These are phyloP conservation scores for Pseudofabraea citricarpa DNA, from an alignment of 2,329 filamentous ascomycete species.

Conservation along the genomic window DNA sequence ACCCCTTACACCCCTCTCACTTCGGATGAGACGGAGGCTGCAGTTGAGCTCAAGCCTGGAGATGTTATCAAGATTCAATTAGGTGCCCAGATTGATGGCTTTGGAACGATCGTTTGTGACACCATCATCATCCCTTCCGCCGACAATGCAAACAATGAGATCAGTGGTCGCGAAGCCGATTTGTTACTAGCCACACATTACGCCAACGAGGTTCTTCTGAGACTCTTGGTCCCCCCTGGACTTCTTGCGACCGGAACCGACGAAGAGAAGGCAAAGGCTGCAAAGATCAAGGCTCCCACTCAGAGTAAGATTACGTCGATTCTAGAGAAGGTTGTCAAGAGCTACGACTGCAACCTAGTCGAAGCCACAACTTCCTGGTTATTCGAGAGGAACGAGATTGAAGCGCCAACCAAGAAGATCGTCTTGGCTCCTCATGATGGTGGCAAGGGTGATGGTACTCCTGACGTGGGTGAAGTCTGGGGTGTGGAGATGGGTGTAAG, in stretches of 20 bases:
- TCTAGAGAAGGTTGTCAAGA: constrained; percentile 86
- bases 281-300: constrained; percentile 73
- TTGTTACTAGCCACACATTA: constrained; percentile 88
- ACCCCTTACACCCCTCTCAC: constrained; percentile 94
- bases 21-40: constrained; percentile 81
- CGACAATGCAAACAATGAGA: constrained; percentile 55
- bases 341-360: constrained; percentile 86
- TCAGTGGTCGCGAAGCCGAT: constrained; percentile 78
- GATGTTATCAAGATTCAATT: constrained; percentile 97
- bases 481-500: constrained; percentile 95
- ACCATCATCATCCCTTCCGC: constrained; percentile 69
- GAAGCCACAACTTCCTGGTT: constrained; percentile 98
- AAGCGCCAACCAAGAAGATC: constrained; percentile 85
- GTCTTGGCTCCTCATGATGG: constrained; percentile 83
- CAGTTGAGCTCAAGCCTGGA: constrained; percentile 70
- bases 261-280: constrained; percentile 92
- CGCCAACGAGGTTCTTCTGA: constrained; percentile 89
- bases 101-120: constrained; percentile 93
- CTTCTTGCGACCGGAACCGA: constrained; percentile 77
- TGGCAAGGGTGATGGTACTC: constrained; percentile 82
- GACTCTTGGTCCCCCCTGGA: constrained; percentile 88
- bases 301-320: constrained; percentile 83
- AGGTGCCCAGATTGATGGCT: constrained; percentile 97
- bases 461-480: constrained; percentile 92
- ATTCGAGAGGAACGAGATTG: constrained; percentile 96